Evolutionary conservation across 164 flowering plant species (phyloP).

Genomic region (Annona cherimola): DNA sequence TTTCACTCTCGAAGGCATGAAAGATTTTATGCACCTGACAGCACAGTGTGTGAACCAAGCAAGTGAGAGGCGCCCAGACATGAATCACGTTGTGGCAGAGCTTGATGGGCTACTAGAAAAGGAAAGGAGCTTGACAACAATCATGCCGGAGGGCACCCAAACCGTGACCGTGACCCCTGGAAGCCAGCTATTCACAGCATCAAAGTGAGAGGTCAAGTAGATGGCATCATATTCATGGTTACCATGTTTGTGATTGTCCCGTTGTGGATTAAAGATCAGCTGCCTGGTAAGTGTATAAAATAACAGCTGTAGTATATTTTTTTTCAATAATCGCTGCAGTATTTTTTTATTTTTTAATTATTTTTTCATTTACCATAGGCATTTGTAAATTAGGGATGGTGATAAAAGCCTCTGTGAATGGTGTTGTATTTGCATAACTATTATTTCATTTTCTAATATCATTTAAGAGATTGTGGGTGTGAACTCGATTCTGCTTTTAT

Average conservation of each 20-base stretch:
- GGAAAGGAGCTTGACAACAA: slow-evolving; percentile 69
- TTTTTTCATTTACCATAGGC: background rate
- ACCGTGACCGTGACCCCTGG: slow-evolving; percentile 74
- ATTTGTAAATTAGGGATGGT: background rate
- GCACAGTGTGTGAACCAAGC: slow-evolving; percentile 49
- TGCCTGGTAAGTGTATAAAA: slow-evolving; percentile 78
- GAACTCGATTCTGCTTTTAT: background rate
- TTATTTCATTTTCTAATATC: slow-evolving; percentile 31
- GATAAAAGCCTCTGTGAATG: background rate
- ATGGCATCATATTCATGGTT: slow-evolving; percentile 18
- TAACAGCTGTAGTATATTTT: slow-evolving; percentile 37
- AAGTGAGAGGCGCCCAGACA: slow-evolving; percentile 67
- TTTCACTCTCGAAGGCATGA: slow-evolving; percentile 80
- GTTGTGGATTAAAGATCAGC: slow-evolving; percentile 34
- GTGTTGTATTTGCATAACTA: background rate
- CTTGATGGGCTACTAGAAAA: slow-evolving; percentile 67
- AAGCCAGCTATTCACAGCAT: slow-evolving; percentile 66
- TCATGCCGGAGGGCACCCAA: slow-evolving; percentile 79
- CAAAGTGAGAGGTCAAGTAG: slow-evolving; percentile 25
- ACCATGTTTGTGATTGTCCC: slow-evolving; percentile 20
- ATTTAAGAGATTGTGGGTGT: slow-evolving; percentile 25
- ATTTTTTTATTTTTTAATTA: slow-evolving; percentile 16
- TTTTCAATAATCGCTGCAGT: background rate
- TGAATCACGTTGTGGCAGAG: slow-evolving; percentile 62
- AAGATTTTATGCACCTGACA: slow-evolving; percentile 47